Conservation (phyloP, 208 protist species). For the Leishmania tarentolae region DNA sequence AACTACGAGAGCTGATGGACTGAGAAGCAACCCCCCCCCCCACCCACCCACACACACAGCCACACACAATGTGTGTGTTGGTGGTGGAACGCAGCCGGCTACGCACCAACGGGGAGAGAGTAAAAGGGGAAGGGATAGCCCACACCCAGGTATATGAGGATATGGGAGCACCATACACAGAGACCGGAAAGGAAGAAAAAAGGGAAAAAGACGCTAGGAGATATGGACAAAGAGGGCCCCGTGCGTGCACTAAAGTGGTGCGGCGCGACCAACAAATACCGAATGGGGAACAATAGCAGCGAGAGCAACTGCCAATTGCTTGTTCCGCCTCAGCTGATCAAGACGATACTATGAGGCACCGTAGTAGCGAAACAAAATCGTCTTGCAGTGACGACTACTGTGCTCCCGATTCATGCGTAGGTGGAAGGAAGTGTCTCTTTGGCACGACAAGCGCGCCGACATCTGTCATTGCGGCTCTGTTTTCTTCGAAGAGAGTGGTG, state of each 20-base stretch:
- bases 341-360: not conserved
- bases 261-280: not conserved
- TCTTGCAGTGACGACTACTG: not conserved
- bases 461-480: not conserved
- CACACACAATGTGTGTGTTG: not conserved
- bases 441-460: not conserved
- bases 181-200: not conserved
- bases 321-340: not conserved
- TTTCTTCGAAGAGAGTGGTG: not conserved
- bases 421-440: not conserved
- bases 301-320: not conserved
- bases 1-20: not conserved
- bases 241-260: not conserved
- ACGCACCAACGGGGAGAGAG: not conserved
- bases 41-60: not conserved
- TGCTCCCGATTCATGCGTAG: not conserved
- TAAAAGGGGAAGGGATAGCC: not conserved
- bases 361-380: slow-evolving; percentile 1
- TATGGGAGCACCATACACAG: not conserved
- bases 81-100: slow-evolving; percentile 1
- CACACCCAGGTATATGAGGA: not conserved
- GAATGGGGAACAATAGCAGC: not conserved
- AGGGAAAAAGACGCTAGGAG: not conserved
- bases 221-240: not conserved
- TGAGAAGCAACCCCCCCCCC: too few relatives aligned